Evolutionary conservation across 2,329 filamentous ascomycete genomes (phyloP), one percentile per base, ranked within the genome.

Genomic region (Calonectria pteridis): DNA sequence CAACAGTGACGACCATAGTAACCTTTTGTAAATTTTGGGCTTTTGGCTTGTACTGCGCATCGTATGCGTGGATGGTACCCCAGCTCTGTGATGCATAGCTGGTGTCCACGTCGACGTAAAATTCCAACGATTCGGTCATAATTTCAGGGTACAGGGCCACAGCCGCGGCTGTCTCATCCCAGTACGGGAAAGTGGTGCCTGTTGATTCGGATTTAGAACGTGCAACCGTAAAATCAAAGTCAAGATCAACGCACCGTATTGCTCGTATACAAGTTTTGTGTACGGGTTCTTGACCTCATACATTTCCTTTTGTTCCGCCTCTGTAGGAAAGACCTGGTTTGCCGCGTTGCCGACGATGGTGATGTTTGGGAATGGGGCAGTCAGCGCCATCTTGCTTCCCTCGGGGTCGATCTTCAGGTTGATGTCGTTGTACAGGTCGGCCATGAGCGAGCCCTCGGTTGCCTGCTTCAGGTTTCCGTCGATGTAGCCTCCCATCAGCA

Each of bases 331-430:
- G 2, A 62, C 55, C 18, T 62, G 55, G 37, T 62, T 62, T 9
- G 55, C 55, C 10, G 55, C 55, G 55, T 62, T 62, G 55, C 55
- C 55, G 6, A 62, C 55, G 40, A 62, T 62, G 23, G 55, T 62
- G 55, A 62, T 62, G 55, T 13, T 62, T 6, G 55, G 55, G 55
- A 62, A 62, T 2, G 55, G 55, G 2, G 55, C 55, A 11, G 55
- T 62, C 35, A 62, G 35, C 7, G 55, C 55, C 55, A 62, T 62
- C 33, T 62, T 62, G 35, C 55, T 62, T 40, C 35, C 55, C 35
- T 62, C 55, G 33, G 55, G 55, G 23, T 62, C 55, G 16, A 62
- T 62, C 35, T 62, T 62, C 18, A 62, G 35, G 23, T 62, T 62
- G 55, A 62, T 62, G 31, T 62, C 55, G 37, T 62, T 62, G 35